Evolutionary conservation across 2,329 filamentous ascomycete species (phyloP), one percentile per base, ranked within the genome.

Genomic region (Trichoderma polysporum): DNA sequence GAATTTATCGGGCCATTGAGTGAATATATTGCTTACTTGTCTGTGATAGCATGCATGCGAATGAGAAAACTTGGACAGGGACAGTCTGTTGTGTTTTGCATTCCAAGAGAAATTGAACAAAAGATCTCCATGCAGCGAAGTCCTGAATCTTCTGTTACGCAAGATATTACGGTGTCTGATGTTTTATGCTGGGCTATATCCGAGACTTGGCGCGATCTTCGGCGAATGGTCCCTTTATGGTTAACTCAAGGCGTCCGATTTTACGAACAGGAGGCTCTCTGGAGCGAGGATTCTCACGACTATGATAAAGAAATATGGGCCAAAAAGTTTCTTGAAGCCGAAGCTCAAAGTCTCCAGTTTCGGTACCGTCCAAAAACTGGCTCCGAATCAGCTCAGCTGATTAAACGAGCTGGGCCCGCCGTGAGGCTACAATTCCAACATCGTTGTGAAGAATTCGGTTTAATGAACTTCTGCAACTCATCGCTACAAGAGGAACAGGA

Each of bases 11-110:
- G 19, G 10, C 9, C 1, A 4, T n/a, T 19, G n/a, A 19, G n/a
- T 33, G 53, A 53, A 19, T 35, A n/a, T 54, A 10, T 35, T 29
- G 31, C 66, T 71, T 37, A 69, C 29, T 22, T 33, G 25, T 17
- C n/a, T n/a, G 17, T 2, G 19, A 31, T 60, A 86, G 89, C 88
- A 0, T 90, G 88, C 68, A 90, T 90, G 87, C 76, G 90, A 29
- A 86, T 92, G 84, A 77, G 90, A 22, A 85, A 88, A 68, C 80
- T 93, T 0, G 90, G 88, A 0, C 75, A 85, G 2, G 88, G 88
- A 0, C 90, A 92, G 69, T 87, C 86, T 0, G 81, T 92, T 0
- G 76, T 84, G 0, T 90, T 91, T 66, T 85, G 83, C 66, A 77
- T 87, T 0, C 82, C 88, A 0, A 72, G 80, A 0, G 90, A 92